Evolutionary conservation across 139 green algal genomes (phyloP), one percentile per base, ranked within the genome.

Genomic region (Cymbomonas tetramitiformis): DNA sequence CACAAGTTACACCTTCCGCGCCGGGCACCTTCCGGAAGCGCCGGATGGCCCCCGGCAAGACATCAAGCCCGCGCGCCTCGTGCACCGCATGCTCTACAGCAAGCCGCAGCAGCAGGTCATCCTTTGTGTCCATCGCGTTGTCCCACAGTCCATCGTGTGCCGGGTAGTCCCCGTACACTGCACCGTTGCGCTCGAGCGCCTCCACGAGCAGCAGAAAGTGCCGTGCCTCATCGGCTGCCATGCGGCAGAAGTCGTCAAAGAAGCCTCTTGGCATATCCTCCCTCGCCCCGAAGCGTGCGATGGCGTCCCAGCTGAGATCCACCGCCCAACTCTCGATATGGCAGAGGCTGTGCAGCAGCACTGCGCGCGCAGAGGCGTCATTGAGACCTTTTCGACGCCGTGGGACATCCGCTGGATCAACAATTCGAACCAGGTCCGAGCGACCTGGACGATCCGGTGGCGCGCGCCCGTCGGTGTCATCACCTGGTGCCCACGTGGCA

Each of bases 31-130:
- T 32, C 1, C 78, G 62, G 67, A 96, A 94, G 46, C 82, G 81
- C 10, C 30, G 23, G 29, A 96, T 83, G 2, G 88, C 95, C 31
- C 71, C 38, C 0, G 88, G 88, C 59, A 96, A 71, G 43, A 94
- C 79, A 62, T 95, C 87, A 49, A 95, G 64, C 1, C 86, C 81
- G 1, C 79, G 52, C 3, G 79, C 79, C 38, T 96, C 88, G 58
- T 96, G 88, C 7, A 86, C 78, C 65, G 79, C 90, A 67, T 93
- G 84, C 74, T 96, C 88, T 25, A 96, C 71, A 0, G 82, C 84
- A 18, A 96, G 71, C 1, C 88, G 72, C 0, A 83, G 83, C n/a
- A 73, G 67, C 26, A 90, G 57, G 25, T 60, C 76, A 57, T 78
- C 51, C 2, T 71, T 40, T 7, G 87, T 94, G 9, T 52, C 62